Conservation (phyloP, 305 asterid genomes). For the Solanum hybrid region DNA sequence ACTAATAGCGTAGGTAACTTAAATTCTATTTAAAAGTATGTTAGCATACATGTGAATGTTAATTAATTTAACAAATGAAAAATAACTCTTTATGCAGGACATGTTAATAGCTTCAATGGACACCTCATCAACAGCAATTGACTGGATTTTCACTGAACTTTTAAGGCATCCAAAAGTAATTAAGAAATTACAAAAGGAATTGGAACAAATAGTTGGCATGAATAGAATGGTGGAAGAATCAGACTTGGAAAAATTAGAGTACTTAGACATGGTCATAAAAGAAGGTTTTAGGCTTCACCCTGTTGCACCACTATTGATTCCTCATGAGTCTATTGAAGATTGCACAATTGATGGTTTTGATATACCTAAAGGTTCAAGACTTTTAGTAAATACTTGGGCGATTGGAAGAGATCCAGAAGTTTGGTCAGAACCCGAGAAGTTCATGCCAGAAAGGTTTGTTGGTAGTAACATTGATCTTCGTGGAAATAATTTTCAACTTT, state of each 20-base stretch:
- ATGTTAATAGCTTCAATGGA: conserved; percentile 5
- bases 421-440: conserved; percentile 1
- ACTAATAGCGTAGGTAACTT: too few species aligned
- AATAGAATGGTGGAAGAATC: conserved; percentile 8
- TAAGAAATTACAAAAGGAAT: conserved; percentile 9
- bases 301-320: neutral
- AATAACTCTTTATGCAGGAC: neutral
- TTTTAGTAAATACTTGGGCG: neutral
- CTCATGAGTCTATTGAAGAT: conserved; percentile 7
- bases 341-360: neutral
- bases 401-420: neutral
- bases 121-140: conserved; percentile 8
- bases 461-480: neutral
- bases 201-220: neutral
- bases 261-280: neutral
- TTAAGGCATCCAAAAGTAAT: neutral
- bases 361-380: conserved; percentile 1
- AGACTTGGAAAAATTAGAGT: conserved; percentile 3
- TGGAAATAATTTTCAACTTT: neutral
- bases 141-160: conserved; percentile 5
- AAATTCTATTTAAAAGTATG: too few species aligned
- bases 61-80: neutral
- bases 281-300: conserved; percentile 6
- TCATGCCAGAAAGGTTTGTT: conserved; percentile 7
- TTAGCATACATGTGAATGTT: neutral